phyloP scores from a whole-genome alignment of 2,329 filamentous ascomycete genomes.

The Phialemoniopsis sp. region DNA sequence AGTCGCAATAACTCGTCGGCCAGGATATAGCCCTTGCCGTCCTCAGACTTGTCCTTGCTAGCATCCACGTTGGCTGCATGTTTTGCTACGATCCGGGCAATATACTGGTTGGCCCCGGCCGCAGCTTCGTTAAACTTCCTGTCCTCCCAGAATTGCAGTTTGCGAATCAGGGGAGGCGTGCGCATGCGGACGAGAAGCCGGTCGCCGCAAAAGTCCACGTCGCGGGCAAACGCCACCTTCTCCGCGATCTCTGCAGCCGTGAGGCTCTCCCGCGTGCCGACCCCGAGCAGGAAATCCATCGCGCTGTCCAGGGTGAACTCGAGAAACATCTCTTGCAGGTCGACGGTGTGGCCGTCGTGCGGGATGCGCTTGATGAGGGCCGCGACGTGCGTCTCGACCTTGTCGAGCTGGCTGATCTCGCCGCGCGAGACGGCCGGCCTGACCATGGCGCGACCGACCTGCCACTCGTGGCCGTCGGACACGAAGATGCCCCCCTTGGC shows the following conservation, averaged over 20 bases:
- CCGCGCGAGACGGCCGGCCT: not conserved
- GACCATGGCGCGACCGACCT: not conserved
- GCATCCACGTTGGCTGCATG: not conserved
- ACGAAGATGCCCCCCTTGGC: not conserved
- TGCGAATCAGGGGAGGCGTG: not conserved
- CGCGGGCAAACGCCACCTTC: not conserved
- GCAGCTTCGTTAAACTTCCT: not conserved
- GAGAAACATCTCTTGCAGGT: not conserved
- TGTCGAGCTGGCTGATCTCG: not conserved
- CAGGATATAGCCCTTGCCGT: slow-evolving; percentile 3
- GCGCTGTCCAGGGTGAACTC: not conserved
- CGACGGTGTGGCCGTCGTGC: not conserved
- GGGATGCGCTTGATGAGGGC: not conserved
- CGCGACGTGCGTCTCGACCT: not conserved
- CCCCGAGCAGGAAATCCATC: not conserved
- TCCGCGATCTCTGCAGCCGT: not conserved
- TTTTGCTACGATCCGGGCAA: not conserved
- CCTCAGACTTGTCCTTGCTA: not conserved
- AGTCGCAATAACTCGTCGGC: slow-evolving; percentile 3
- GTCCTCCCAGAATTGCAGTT: not conserved
- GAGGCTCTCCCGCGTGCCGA: not conserved
- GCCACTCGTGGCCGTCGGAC: not conserved
- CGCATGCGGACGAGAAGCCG: not conserved
- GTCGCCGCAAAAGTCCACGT: not conserved
- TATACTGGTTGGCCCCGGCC: not conserved